Percentiles rank a stretch among this genome's conserved stretches.
Evolutionary conservation across 371 early-diverging fungal genomes (phyloP).

Genomic region (Rhizopus stolonifer): DNA sequence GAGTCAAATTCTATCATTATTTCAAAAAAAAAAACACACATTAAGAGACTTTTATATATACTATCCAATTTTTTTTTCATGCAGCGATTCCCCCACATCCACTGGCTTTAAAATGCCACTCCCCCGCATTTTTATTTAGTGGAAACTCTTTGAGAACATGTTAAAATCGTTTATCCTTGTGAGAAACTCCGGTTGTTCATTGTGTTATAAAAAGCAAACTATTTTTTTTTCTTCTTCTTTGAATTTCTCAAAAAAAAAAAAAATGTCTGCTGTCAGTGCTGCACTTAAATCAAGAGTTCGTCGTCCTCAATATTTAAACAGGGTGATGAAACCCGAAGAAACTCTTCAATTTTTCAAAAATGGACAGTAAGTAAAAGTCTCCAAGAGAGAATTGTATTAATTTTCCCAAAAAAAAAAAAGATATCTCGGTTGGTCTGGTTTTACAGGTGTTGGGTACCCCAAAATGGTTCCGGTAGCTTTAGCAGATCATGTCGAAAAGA

Average conservation of each 20-base stretch:
- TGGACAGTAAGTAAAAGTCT: slow-evolving; percentile 58
- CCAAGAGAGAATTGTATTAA: too few relatives aligned
- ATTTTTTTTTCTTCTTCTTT: slow-evolving; percentile 11
- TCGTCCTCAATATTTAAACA: slow-evolving; percentile 47
- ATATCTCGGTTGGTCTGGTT: slow-evolving; percentile 53
- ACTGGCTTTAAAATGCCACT: too few relatives aligned
- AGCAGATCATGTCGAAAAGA: slow-evolving; percentile 54
- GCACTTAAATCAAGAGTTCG: slow-evolving; percentile 49
- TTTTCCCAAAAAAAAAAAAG: slow-evolving; percentile 14
- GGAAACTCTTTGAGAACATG: too few relatives aligned
- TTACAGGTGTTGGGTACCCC: slow-evolving; percentile 58
- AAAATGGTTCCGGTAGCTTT: slow-evolving; percentile 52
- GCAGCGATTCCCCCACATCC: too few relatives aligned
- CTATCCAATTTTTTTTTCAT: too few relatives aligned
- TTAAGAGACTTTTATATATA: too few relatives aligned
- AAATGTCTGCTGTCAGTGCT: slow-evolving; percentile 46
- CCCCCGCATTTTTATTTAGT: background rate
- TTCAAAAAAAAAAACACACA: too few relatives aligned
- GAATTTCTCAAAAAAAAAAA: too few relatives aligned
- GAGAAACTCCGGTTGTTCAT: background rate
- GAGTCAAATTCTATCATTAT: too few relatives aligned
- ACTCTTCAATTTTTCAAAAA: slow-evolving; percentile 47
- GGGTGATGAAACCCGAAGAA: slow-evolving; percentile 49
- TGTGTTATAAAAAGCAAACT: slow-evolving; percentile 2
- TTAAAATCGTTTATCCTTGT: too few relatives aligned